Evolutionary conservation across 257 asterid genomes (phyloP).

Genomic region (Nicotiana undulata): DNA sequence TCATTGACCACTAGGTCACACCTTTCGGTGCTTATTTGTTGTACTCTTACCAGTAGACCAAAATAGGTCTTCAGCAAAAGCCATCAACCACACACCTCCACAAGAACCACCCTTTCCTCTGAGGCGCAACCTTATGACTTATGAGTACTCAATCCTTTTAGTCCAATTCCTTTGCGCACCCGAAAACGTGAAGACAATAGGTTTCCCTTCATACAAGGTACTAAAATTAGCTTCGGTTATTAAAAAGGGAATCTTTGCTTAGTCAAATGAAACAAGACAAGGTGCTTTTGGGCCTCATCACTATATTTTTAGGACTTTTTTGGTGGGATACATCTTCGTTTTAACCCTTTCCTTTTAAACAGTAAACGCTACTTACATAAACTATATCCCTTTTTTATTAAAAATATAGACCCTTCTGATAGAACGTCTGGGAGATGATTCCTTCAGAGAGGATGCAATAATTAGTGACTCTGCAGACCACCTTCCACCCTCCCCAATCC

Average conservation of each 20-base stretch:
- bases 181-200: not conserved
- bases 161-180: not conserved
- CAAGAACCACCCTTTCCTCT: not conserved
- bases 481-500: constrained; percentile 1
- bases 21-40: not conserved
- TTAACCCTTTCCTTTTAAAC: not conserved
- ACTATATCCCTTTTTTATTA: not conserved
- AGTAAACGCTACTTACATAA: not conserved
- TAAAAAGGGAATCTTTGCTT: not conserved
- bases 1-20: no score
- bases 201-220: not conserved
- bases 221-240: no score
- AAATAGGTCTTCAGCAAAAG: not conserved
- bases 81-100: not conserved
- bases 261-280: not conserved
- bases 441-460: not conserved
- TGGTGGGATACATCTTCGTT: not conserved
- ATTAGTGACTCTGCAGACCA: not conserved
- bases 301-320: not conserved
- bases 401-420: not conserved
- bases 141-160: not conserved
- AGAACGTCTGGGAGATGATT: not conserved
- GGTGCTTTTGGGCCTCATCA: not conserved
- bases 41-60: not conserved
- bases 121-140: not conserved